Percentiles rank a stretch among this genome's conserved stretches.
These are phyloP conservation scores for Trichoderma erinaceum DNA, from an alignment of 495 filamentous ascomycete genomes.

Conservation along the genomic window DNA sequence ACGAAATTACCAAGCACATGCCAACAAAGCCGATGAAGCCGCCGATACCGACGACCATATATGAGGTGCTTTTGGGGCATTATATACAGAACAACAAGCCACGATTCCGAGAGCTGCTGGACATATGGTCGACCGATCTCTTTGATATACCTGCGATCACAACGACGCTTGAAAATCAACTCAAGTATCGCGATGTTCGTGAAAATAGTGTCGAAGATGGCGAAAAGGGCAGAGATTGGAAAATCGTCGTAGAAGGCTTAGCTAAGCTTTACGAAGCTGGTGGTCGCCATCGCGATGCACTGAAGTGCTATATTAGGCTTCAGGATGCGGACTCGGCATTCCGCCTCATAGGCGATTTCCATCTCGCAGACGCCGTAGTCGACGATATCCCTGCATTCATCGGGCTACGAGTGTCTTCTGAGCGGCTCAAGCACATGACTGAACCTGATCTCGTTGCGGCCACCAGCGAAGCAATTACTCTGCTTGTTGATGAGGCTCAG, in stretches of 20 bases:
- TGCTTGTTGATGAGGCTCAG: constrained; percentile 86
- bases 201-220: constrained; percentile 64
- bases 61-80: constrained; percentile 78
- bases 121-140: constrained; percentile 76
- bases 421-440: constrained; percentile 59
- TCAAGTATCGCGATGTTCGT: constrained; percentile 59
- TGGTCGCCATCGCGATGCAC: constrained; percentile 71
- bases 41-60: constrained; percentile 72
- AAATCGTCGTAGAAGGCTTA: constrained; percentile 71
- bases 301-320: constrained; percentile 80
- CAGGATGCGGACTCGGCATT: constrained; percentile 90
- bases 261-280: constrained; percentile 76
- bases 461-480: constrained; percentile 71
- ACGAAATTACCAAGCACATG: constrained; percentile 82
- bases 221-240: constrained; percentile 69
- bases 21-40: constrained; percentile 69
- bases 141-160: constrained; percentile 69
- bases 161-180: constrained; percentile 63
- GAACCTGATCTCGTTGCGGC: constrained; percentile 65
- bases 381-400: constrained; percentile 89
- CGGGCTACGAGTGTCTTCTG: constrained; percentile 71
- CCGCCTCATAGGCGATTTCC: constrained; percentile 72
- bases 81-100: constrained; percentile 68
- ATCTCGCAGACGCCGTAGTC: constrained; percentile 75
- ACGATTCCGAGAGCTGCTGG: constrained; percentile 69